Conservation (phyloP, 179 eudicot genomes). For the Corrigiola litoralis region DNA sequence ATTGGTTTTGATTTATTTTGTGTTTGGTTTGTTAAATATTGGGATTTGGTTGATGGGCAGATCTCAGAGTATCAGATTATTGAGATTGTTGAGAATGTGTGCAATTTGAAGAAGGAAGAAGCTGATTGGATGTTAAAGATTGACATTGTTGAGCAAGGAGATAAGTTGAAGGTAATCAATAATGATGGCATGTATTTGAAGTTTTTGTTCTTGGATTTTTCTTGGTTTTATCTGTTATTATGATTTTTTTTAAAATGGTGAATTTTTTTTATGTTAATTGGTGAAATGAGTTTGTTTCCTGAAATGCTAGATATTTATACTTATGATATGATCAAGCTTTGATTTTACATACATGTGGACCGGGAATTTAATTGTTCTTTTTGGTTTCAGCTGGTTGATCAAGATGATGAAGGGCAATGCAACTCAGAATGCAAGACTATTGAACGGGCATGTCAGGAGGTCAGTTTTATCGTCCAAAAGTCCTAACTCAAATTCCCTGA, state of each 20-base stretch:
- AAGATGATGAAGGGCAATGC: conserved; percentile 87
- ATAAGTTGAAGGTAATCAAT: conserved; percentile 62
- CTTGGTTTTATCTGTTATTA: background rate
- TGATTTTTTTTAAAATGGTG: background rate
- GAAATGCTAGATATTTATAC: background rate
- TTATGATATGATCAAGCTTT: no score
- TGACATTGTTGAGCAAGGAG: conserved; percentile 83
- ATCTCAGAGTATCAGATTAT: conserved; percentile 83
- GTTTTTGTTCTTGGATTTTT: background rate
- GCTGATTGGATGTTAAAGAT: conserved; percentile 94
- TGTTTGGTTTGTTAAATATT: background rate
- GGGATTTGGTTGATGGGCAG: conserved; percentile 32
- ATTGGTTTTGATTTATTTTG: conserved; percentile 7
- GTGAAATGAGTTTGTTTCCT: background rate
- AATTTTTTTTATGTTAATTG: background rate
- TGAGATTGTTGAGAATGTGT: conserved; percentile 83
- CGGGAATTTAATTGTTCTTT: background rate
- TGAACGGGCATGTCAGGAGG: conserved; percentile 98
- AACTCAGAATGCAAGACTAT: conserved; percentile 91
- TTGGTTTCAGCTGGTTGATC: conserved; percentile 74
- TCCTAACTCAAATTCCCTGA: no score
- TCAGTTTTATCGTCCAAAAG: no score
- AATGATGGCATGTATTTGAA: background rate
- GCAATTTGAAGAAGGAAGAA: conserved; percentile 95
- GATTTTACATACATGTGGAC: background rate